Base-by-base conservation (phyloP, 306 rosid genomes). In the Cercis canadensis region DNA sequence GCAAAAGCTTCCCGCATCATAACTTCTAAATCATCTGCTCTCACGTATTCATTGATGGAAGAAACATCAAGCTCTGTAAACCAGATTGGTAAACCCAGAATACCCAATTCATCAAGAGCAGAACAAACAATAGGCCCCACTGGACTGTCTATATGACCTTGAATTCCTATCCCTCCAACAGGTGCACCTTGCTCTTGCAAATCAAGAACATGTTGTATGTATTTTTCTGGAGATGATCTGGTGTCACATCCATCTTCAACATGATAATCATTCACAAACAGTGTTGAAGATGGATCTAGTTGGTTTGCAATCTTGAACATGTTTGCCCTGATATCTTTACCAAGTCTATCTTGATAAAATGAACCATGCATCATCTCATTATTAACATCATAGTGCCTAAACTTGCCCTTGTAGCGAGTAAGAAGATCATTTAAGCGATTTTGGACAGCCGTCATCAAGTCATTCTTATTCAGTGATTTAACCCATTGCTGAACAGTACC, bases 331-430 rank as follows among this genome's bases (percentile, higher is more conserved):
- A 83, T 81, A 53, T 86, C 96, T 39, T 83, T 91, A 2, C 97
- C 97, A 8, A 95, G 77, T 53, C 70, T 82, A 50, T 91, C 96
- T 43, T 87, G 87, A 74, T 83, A 87, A 83, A 86, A 95, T 44
- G 96, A 85, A 56, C 96, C 97, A 18, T 89, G 96, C 72, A 91
- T 61, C 99, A 95, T 91, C 81, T 91, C 99, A 13, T 95, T 95
- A 68, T 95, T 95, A 21, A 91, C 97, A 81, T 95, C 96, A 43
- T 87, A 89, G 70, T 91, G 97, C 78, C 16, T 83, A 90, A 95
- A 87, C 72, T 87, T 89, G 14, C 96, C 96, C 65, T 82, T 87
- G 87, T 87, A 91, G 46, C 96, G 92, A 11, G 75, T 78, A 33
- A 94, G 80, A 54, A 95, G 87, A 29, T 82, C 61, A 0, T 70